Percentiles rank a stretch among this genome's conserved stretches.
phyloP scores from a whole-genome alignment of 768 basidiomycete species.

The Boletus tomentosulus region DNA sequence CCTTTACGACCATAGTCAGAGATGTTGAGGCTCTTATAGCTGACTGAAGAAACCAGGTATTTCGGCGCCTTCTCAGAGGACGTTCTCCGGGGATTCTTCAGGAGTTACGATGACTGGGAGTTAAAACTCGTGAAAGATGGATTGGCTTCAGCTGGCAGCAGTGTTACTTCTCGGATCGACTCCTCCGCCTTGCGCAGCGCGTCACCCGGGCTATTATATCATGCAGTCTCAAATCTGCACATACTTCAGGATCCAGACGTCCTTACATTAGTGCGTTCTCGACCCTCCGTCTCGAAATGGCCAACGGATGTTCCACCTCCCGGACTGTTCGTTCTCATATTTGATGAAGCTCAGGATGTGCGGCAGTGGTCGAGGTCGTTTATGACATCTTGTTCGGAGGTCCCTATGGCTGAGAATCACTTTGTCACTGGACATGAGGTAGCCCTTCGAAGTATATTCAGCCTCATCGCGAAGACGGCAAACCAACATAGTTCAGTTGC shows the following conservation, averaged over 20 bases:
- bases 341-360: constrained; percentile 45
- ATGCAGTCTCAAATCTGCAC: constrained; percentile 57
- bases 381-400: constrained; percentile 33
- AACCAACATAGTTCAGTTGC: not conserved
- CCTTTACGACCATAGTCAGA: constrained; percentile 4
- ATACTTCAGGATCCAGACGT: constrained; percentile 52
- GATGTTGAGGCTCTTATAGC: constrained; percentile 1
- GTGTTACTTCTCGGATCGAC: constrained; percentile 2
- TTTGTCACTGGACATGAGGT: constrained; percentile 45
- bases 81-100: constrained; percentile 55
- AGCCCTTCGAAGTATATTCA: constrained; percentile 41
- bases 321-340: constrained; percentile 54
- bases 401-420: constrained; percentile 45
- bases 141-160: constrained; percentile 34
- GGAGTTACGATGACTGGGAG: constrained; percentile 66
- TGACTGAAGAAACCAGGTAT: constrained; percentile 47
- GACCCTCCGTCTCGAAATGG: constrained; percentile 40
- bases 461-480: constrained; percentile 15
- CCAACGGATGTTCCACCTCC: constrained; percentile 56
- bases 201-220: constrained; percentile 53
- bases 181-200: constrained; percentile 36
- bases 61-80: constrained; percentile 60
- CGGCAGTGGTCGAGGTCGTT: constrained; percentile 60
- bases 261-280: constrained; percentile 29
- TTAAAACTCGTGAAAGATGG: constrained; percentile 46